Base-by-base conservation (phyloP, 352 stramenopile species). In the Elongisporangium senticosum region DNA sequence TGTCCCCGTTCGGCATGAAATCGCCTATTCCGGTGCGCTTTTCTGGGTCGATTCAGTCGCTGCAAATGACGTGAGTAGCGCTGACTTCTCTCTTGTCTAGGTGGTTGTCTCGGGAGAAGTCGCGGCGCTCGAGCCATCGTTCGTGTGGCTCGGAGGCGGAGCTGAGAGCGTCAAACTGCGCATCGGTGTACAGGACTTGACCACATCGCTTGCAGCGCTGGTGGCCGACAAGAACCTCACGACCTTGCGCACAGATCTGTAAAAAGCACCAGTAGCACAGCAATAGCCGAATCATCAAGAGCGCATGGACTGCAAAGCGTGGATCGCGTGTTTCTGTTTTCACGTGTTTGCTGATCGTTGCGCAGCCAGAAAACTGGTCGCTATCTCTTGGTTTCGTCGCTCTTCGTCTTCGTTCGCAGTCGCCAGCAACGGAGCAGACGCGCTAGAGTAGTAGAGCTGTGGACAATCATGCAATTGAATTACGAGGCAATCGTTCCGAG, bases 1-100 rank as follows among this genome's bases (percentile, higher is more conserved):
- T 96, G 6, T 91, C 85, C 14, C 73, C 85, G 3, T 96, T 88
- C 51, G 87, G 85, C 47, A 91, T 93, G 86, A 79, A 83, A 59
- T 77, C 62, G 4, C 21, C 61, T 3, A 79, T 94, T 55, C 83
- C 85, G 56, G 84, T 94, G 54, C 22, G 64, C 47, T 51, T 67
- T 2, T 17, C 14, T 57, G 15, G 22, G 23, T 48, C 22, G 2
- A 48, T 24, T 13, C 2, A n/a, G 26, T 14, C 26, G 20, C 43
- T 19, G 24, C 21, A 8, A 2, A 17, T 5, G 23, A 26, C 23
- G 23, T 26, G 2, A 5, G 23, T 2, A 26, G 19, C 10, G 33
- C 24, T 55, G 20, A 40, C 50, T 11, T 39, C 20, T 22, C 24
- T 59, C 4, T n/a, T 49, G 20, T 53, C 15, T 53, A 94, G 84